phyloP scores from a whole-genome alignment of 176 grass and related monocot genomes.

The Bothriochloa decipiens region DNA sequence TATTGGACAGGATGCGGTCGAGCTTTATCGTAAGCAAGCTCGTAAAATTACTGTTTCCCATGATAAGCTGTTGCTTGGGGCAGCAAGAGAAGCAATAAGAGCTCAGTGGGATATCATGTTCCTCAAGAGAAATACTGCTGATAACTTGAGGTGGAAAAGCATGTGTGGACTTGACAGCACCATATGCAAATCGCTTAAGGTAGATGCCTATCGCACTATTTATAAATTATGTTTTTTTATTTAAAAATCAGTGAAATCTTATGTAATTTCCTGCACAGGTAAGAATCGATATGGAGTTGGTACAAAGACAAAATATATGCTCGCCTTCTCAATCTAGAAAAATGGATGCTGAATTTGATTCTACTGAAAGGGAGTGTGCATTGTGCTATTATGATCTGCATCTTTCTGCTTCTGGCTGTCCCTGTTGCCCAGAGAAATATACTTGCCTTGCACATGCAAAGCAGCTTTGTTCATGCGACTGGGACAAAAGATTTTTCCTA shows the following conservation, averaged over 20 bases:
- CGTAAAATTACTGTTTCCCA: slow-evolving; percentile 84
- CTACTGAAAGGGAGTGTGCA: slow-evolving; percentile 71
- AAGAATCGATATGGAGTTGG: slow-evolving; percentile 65
- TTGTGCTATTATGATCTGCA: slow-evolving; percentile 95
- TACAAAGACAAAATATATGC: slow-evolving; percentile 61
- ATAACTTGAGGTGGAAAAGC: slow-evolving; percentile 78
- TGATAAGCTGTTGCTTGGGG: slow-evolving; percentile 87
- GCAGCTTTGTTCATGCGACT: slow-evolving; percentile 81
- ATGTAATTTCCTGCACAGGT: slow-evolving; percentile 52
- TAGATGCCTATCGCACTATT: slow-evolving; percentile 29
- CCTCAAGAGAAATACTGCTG: slow-evolving; percentile 56
- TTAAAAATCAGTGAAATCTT: slow-evolving; percentile 32
- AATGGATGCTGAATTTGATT: slow-evolving; percentile 85
- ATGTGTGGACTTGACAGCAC: slow-evolving; percentile 65
- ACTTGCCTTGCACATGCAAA: slow-evolving; percentile 79
- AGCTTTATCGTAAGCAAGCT: slow-evolving; percentile 77
- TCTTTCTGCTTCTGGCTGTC: slow-evolving; percentile 78
- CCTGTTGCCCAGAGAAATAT: slow-evolving; percentile 67
- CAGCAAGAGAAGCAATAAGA: slow-evolving; percentile 84
- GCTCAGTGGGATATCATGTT: slow-evolving; percentile 84
- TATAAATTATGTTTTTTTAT: not conserved
- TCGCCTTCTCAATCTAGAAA: slow-evolving; percentile 68
- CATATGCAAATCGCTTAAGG: slow-evolving; percentile 80
- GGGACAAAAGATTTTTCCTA: slow-evolving; percentile 73
- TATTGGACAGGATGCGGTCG: slow-evolving; percentile 84